Evolutionary conservation across 1,284 basidiomycete genomes (phyloP), one percentile per base, ranked within the genome.

Genomic region (Malassezia arunalokei): DNA sequence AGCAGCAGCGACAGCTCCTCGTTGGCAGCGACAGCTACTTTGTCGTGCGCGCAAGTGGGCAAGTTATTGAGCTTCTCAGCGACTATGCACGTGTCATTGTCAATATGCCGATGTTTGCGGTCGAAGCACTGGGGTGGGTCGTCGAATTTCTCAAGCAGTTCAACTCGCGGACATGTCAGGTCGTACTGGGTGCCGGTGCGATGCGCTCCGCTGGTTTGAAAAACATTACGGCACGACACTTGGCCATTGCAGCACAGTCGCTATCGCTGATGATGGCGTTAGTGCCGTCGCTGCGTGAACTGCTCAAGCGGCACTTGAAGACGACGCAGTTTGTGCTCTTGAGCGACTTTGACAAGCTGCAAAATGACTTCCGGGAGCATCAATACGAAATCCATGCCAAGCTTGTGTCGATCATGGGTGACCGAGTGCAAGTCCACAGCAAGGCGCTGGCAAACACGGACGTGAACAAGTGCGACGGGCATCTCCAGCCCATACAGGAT

Each of bases 351-450:
- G 94, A 98, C 77, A 95, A 94, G 77, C 80, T 98, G 53, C 95
- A 91, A 76, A 80, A 92, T 75, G 94, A 98, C 75, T 96, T 87
- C 72, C 90, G 95, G 79, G 92, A 98, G 74, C 92, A 99, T 75
- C 94, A 98, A 76, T 88, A 91, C 72, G 94, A 98, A 77, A 95
- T 99, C 49, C 91, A 98, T 74, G 81, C 87, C 50, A 99, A 99
- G 77, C 79, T 99, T 48, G 85, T 98, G 46, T 86, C 90, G 33
- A 99, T 98, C 75, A 98, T 99, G 94, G 84, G 89, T 47, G 92
- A 98, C 76, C 81, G 92, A 46, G 77, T 98, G 43, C 82, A 79
- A 57, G 83, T 86, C 1, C 92, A 98, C 74, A 84, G 87, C 71
- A 83, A 82, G 68, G 77, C 82, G 27, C 77, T 91, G 49, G 38